Evolutionary conservation across 2,329 filamentous ascomycete species (phyloP).

Genomic region (Bipolaris victoriae): DNA sequence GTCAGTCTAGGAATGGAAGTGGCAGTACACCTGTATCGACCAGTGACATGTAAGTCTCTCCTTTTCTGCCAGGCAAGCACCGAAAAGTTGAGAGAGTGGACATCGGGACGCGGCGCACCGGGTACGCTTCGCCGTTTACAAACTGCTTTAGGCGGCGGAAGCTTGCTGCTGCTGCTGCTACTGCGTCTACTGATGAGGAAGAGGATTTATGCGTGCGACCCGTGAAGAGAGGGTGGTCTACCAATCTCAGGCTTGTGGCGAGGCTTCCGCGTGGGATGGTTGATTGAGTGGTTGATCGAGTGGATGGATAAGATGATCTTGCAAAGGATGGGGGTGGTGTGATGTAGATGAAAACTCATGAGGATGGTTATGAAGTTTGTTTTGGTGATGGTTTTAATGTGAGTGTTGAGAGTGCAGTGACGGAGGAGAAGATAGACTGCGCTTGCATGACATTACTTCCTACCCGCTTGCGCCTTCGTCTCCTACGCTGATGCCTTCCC

Average conservation of each 20-base stretch:
- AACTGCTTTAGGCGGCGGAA: too few species aligned
- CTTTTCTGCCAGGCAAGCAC: conserved; percentile 50
- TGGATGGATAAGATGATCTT: conserved; percentile 43
- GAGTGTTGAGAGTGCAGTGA: too few species aligned
- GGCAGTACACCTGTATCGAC: conserved; percentile 46
- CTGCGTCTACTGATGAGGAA: conserved; percentile 45
- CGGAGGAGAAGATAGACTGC: too few species aligned
- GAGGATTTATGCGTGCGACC: conserved; percentile 40
- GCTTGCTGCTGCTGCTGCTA: conserved; percentile 19
- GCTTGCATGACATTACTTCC: too few species aligned
- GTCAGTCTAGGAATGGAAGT: conserved; percentile 33
- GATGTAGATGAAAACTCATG: too few species aligned
- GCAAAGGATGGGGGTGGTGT: conserved; percentile 24
- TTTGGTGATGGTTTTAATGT: too few species aligned
- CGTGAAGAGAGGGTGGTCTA: conserved; percentile 43
- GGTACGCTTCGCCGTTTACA: too few species aligned
- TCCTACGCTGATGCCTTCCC: too few species aligned
- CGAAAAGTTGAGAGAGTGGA: conserved; percentile 42
- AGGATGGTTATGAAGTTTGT: too few species aligned
- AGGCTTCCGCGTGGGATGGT: conserved; percentile 42
- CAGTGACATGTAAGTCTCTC: conserved; percentile 48
- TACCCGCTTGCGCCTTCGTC: too few species aligned
- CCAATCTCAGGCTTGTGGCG: conserved; percentile 42
- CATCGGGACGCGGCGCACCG: conserved; percentile 4
- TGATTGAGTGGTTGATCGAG: conserved; percentile 45